A percentile compares a stretch with the other conserved stretches of the same genome.
These are phyloP conservation scores for Rhizopus arrhizus DNA, from an alignment of 371 early-diverging fungal species.

Conservation along the genomic window DNA sequence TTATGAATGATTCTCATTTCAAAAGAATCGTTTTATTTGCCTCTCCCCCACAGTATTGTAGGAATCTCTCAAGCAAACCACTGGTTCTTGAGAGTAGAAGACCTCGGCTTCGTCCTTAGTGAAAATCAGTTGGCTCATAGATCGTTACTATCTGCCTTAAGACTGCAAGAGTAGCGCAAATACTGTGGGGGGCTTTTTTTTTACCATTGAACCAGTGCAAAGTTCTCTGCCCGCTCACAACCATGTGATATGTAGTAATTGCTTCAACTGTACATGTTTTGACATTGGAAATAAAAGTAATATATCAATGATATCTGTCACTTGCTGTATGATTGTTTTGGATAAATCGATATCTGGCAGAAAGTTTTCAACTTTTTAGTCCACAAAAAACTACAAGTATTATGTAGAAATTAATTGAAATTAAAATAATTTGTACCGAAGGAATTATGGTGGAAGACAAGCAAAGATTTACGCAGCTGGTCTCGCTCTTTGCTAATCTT, in stretches of 20 bases:
- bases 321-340: slow-evolving; percentile 20
- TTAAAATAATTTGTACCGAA: slow-evolving; percentile 22
- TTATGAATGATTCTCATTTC: no score
- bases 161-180: slow-evolving; percentile 21
- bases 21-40: no score
- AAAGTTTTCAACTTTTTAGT: slow-evolving; percentile 20
- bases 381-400: slow-evolving; percentile 18
- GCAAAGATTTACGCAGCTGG: slow-evolving; percentile 17
- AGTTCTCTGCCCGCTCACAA: slow-evolving; percentile 16
- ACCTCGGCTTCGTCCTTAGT: slow-evolving; percentile 19
- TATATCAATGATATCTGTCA: slow-evolving; percentile 24
- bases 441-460: slow-evolving; percentile 23
- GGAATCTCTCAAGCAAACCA: slow-evolving; percentile 22
- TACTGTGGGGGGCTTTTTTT: slow-evolving; percentile 10
- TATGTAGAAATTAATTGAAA: slow-evolving; percentile 23
- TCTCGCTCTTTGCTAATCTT: slow-evolving; percentile 26
- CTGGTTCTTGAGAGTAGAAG: slow-evolving; percentile 20
- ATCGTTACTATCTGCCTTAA: slow-evolving; percentile 22
- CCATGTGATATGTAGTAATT: slow-evolving; percentile 12
- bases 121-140: slow-evolving; percentile 20
- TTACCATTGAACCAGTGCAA: slow-evolving; percentile 14
- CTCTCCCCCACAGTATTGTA: no score
- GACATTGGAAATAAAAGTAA: slow-evolving; percentile 24
- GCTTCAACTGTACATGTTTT: slow-evolving; percentile 23
- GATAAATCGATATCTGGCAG: slow-evolving; percentile 23